These are phyloP conservation scores for Cnidoscolus chayamansa DNA, from an alignment of 441 rosid species.

Conservation along the genomic window DNA sequence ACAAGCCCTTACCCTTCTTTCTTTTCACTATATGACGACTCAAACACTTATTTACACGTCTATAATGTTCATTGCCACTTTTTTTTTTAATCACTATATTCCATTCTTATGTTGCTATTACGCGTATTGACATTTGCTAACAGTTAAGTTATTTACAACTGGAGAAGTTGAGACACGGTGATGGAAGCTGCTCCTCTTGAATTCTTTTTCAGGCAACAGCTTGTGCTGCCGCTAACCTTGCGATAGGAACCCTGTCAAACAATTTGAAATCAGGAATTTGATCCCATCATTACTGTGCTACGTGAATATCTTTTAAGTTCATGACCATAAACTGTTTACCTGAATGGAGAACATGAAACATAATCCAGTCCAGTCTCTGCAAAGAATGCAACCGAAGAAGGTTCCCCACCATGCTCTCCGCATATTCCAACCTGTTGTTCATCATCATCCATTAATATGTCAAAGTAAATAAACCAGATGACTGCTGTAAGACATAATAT, in stretches of 20 bases:
- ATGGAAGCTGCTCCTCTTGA: slow-evolving; percentile 9
- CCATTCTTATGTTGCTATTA: neutral
- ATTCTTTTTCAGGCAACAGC: slow-evolving; percentile 45
- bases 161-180: neutral
- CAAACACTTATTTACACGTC: slow-evolving; percentile 15
- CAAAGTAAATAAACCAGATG: neutral
- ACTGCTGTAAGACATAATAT: neutral
- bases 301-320: neutral
- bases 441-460: neutral
- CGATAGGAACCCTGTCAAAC: slow-evolving; percentile 78
- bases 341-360: slow-evolving; percentile 96
- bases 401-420: slow-evolving; percentile 98
- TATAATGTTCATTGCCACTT: neutral
- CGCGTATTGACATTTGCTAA: neutral
- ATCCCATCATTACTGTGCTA: neutral
- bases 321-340: slow-evolving; percentile 31
- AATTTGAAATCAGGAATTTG: neutral
- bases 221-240: slow-evolving; percentile 98
- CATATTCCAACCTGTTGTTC: slow-evolving; percentile 74
- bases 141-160: slow-evolving; percentile 26
- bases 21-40: neutral
- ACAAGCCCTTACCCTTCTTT: neutral
- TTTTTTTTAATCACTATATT: too few species aligned
- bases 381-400: slow-evolving; percentile 87
- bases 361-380: slow-evolving; percentile 86